Conservation (phyloP, 2,329 filamentous ascomycete genomes). For the Ophiostoma perfectum region DNA sequence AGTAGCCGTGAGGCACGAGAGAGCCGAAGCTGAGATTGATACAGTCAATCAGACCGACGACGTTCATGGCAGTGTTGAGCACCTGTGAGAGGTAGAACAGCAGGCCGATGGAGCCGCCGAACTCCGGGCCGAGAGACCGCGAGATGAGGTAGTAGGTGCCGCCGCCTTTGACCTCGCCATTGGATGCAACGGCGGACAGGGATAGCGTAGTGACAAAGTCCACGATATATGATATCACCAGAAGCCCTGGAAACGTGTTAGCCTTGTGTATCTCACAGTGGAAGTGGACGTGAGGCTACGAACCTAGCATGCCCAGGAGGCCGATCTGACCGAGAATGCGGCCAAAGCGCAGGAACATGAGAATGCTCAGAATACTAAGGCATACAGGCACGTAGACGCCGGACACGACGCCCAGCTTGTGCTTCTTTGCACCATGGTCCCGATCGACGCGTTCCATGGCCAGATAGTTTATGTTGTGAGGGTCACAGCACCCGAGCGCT, state of each 20-base stretch:
- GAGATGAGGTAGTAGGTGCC: constrained; percentile 88
- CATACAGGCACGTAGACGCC: constrained; percentile 86
- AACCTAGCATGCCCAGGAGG: constrained; percentile 72
- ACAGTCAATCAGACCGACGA: constrained; percentile 80
- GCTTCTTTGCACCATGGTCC: constrained; percentile 33
- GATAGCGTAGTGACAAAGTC: constrained; percentile 82
- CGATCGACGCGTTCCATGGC: constrained; percentile 33
- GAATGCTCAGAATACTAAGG: constrained; percentile 80
- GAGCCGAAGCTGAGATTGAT: constrained; percentile 68
- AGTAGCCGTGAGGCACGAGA: constrained; percentile 64
- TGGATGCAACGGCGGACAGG: constrained; percentile 82
- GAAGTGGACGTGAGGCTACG: constrained; percentile 27
- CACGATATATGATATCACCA: constrained; percentile 70
- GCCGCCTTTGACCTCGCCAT: constrained; percentile 80
- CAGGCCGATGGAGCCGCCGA: constrained; percentile 80
- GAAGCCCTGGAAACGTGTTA: constrained; percentile 49
- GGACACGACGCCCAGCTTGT: constrained; percentile 70
- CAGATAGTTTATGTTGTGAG: background rate
- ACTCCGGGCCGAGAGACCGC: constrained; percentile 77
- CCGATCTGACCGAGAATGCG: constrained; percentile 77
- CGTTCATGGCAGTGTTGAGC: constrained; percentile 80
- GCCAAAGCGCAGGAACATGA: constrained; percentile 88
- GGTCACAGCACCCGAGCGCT: background rate
- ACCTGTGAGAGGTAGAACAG: constrained; percentile 89
- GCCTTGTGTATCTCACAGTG: background rate